Conservation (phyloP, 2,329 filamentous ascomycete genomes). For the Lecanicillium sp. region DNA sequence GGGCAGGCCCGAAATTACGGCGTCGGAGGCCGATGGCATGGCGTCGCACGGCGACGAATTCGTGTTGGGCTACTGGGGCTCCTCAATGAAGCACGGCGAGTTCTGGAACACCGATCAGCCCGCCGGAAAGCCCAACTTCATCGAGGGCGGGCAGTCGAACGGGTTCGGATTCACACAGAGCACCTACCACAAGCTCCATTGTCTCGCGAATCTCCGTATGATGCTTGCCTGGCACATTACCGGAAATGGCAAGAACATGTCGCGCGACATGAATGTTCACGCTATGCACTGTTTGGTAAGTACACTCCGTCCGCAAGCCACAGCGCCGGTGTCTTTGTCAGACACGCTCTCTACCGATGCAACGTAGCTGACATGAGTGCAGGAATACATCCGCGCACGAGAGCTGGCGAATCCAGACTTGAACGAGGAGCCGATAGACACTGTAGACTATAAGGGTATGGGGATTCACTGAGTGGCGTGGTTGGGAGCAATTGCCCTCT, state of each 20-base stretch:
- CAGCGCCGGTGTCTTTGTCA: too few relatives aligned
- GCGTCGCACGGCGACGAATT: neutral
- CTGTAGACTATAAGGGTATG: neutral
- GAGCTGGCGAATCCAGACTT: neutral
- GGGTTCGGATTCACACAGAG: slow-evolving; percentile 4
- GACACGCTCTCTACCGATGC: too few relatives aligned
- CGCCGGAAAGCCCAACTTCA: slow-evolving; percentile 1
- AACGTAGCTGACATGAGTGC: too few relatives aligned
- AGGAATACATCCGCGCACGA: neutral
- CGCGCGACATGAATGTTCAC: neutral
- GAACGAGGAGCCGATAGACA: neutral
- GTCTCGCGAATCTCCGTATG: slow-evolving; percentile 5
- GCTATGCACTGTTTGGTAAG: slow-evolving; percentile 2
- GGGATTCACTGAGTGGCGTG: neutral
- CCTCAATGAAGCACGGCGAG: neutral
- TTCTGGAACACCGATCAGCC: slow-evolving; percentile 1
- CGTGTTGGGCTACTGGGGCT: neutral
- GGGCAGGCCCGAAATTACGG: neutral
- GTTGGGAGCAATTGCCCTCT: too few relatives aligned
- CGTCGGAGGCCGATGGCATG: neutral
- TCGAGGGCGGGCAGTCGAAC: slow-evolving; percentile 1
- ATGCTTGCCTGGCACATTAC: slow-evolving; percentile 7
- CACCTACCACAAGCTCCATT: slow-evolving; percentile 1
- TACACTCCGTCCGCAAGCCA: too few relatives aligned
- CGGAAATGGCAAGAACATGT: neutral